Evolutionary conservation across 495 filamentous ascomycete species (phyloP).

Genomic region (Neurospora tetrasperma): DNA sequence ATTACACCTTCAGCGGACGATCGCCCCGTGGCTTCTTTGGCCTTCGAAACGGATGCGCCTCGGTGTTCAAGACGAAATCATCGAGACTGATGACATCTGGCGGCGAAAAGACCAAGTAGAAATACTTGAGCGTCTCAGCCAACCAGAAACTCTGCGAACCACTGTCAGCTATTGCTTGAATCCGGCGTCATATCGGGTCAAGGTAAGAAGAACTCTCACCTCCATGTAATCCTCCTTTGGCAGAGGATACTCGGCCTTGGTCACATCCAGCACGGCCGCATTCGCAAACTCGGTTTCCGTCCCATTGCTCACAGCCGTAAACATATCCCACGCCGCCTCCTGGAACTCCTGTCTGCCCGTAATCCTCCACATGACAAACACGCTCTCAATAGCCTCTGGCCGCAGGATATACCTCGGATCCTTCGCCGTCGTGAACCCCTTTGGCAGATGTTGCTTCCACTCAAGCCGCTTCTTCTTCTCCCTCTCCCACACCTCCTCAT

Average conservation of each 20-base stretch:
- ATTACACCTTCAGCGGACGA: neutral
- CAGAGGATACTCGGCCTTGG: constrained; percentile 13
- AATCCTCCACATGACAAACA: constrained; percentile 63
- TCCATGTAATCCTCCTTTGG: constrained; percentile 38
- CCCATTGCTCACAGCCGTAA: constrained; percentile 48
- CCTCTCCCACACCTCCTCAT: constrained; percentile 45
- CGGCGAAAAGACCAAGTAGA: constrained; percentile 65
- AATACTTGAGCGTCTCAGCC: constrained; percentile 54
- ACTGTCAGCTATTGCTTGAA: constrained; percentile 23
- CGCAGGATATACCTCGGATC: constrained; percentile 36
- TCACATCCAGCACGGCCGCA: constrained; percentile 53
- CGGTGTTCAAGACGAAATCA: constrained; percentile 59
- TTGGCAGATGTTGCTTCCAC: constrained; percentile 22
- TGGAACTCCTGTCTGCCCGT: constrained; percentile 53
- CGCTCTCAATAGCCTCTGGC: constrained; percentile 56
- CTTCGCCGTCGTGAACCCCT: constrained; percentile 29
- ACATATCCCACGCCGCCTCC: constrained; percentile 69
- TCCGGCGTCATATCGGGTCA: too few species aligned
- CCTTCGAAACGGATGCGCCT: constrained; percentile 40
- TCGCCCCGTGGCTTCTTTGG: constrained; percentile 6
- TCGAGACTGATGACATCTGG: constrained; percentile 59
- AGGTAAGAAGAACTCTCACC: constrained; percentile 14
- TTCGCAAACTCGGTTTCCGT: constrained; percentile 52
- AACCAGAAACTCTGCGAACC: constrained; percentile 53
- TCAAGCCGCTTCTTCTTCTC: constrained; percentile 17